Base-by-base conservation (phyloP, 2,329 filamentous ascomycete genomes). In the Ophiostoma quercus region DNA sequence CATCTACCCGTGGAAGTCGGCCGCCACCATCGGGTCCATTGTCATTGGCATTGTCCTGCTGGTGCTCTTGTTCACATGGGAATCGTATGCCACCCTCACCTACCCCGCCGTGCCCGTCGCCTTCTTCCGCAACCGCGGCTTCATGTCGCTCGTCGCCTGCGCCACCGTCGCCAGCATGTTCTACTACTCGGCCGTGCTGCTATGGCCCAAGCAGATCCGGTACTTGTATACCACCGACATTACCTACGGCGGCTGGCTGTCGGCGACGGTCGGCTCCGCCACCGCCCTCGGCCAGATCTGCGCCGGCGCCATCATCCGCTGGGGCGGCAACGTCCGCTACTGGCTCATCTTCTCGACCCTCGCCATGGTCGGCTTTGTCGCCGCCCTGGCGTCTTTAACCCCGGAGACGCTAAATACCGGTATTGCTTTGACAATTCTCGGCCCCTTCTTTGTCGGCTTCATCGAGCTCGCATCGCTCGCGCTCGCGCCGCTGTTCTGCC, bases 101-200 rank as follows among this genome's bases (percentile, higher is more conserved):
- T 77, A 80, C 71, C 79, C 78, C 2, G 73, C 80, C 22, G 75
- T 80, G 3, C 79, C 78, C 6, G 76, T 79, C 74, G 74, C 76
- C 66, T 73, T 79, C 14, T 79, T 80, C 74, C 74, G 73, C 43
- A 78, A 80, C 72, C 71, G 72, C 34, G 67, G 63, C 34, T 73
- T 71, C 19, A 79, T 77, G 77, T 75, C 76, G 19, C 76, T 77
- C 5, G 75, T 75, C 5, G 76, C 75, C 29, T 73, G 79, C 43
- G 70, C 78, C 25, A 75, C 76, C 3, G 77, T 79, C 3, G 79
- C 76, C 77, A 77, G 19, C 76, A 75, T 57, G 76, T 79, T 79
- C 9, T 80, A 79, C 74, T 80, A 79, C 71, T 78, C 76, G 54
- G 76, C 79, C 66, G 78, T 77, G 14, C 76, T 80, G 9, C 75